These are phyloP conservation scores for Rhizopogon rudus DNA, from an alignment of 768 basidiomycete species.

Conservation along the genomic window DNA sequence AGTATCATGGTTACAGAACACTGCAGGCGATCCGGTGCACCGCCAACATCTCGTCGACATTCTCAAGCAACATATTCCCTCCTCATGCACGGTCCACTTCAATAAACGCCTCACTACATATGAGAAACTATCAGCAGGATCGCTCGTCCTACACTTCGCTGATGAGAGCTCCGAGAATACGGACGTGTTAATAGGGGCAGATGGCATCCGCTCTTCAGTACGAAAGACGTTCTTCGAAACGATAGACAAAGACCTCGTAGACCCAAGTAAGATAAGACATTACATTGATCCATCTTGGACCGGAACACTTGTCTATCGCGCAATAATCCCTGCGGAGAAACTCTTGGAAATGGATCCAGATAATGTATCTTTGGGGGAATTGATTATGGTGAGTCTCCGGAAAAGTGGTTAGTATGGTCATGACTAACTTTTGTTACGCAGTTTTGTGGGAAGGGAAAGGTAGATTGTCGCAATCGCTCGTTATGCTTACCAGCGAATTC, in stretches of 20 bases:
- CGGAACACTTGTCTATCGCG: constrained; percentile 13
- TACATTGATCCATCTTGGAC: constrained; percentile 29
- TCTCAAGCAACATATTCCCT: neutral
- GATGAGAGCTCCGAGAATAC: constrained; percentile 26
- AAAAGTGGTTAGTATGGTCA: neutral
- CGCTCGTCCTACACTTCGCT: neutral
- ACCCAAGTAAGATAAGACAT: neutral
- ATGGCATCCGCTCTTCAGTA: constrained; percentile 2
- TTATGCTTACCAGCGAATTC: neutral
- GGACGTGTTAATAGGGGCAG: no score
- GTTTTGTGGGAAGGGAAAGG: no score
- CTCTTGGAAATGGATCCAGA: no score
- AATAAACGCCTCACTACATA: neutral
- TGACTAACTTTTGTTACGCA: no score
- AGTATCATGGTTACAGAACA: neutral
- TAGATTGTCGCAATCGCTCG: neutral
- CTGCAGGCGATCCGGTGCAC: neutral
- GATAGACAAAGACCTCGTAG: neutral
- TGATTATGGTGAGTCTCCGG: constrained; percentile 12
- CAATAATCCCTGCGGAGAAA: no score
- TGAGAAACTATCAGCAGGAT: neutral
- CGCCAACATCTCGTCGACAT: neutral
- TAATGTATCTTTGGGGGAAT: constrained; percentile 2
- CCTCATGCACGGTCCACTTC: neutral
- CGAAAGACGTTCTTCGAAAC: neutral